Evolutionary conservation across 2,329 filamentous ascomycete species (phyloP), one percentile per base, ranked within the genome.

Genomic region (Alternaria angustiovoidea): DNA sequence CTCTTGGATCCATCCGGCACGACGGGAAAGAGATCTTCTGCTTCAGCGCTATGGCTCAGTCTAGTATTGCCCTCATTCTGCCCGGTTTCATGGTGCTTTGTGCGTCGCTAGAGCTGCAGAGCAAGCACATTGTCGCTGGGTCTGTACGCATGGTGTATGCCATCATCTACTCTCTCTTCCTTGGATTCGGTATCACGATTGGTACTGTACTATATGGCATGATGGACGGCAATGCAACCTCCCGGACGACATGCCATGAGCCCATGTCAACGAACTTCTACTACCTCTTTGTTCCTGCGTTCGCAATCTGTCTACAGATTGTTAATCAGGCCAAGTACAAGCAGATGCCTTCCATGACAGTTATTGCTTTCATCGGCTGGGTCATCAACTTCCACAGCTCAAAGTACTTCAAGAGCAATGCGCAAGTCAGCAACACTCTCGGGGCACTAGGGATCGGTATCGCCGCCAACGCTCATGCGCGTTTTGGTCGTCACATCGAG

Each of bases 321-420:
- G 89, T 94, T 75, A 94, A 94, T 77, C 91, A 94, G 67, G 91
- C 90, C 60, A 92, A 93, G 78, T 92, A 87, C 86, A 89, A 87
- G 69, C 91, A 94, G 73, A 86, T 88, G 32, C 91, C 91, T 0
- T 84, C 91, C 51, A 94, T 94, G 91, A 80, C 91, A 4, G 44
- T 87, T 59, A 93, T 96, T 69, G 87, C 91, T 0, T 80, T 93
- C 32, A 86, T 87, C 0, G 92, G 92, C 8, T 95, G 91, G 73
- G 82, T 88, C 7, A 89, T 92, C 69, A 94, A 91, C 78, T 91
- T 87, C 79, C 93, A 91, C 78, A 88, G 86, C 14, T 86, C 87
- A 32, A 81, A 84, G 30, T 87, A 86, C 64, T 92, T 94, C 73
- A 80, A 84, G 24, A 86, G 84, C 51, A 93, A 92, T 69, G 86